These are phyloP conservation scores for Acacia acuminata DNA, from an alignment of 306 rosid genomes.

Conservation along the genomic window DNA sequence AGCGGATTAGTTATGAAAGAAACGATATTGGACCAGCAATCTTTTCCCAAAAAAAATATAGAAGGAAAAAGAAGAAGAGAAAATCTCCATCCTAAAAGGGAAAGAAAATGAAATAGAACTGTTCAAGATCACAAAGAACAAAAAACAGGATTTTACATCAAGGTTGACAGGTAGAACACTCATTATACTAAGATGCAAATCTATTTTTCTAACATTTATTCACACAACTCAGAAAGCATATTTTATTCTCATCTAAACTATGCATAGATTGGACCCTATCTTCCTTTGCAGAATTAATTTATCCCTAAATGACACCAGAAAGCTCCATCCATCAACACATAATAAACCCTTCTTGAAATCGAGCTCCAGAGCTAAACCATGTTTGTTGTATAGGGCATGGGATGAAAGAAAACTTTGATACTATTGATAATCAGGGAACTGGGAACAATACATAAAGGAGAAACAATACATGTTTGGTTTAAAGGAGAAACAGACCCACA, in stretches of 20 bases:
- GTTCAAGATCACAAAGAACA: slow-evolving; percentile 7
- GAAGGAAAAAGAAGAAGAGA: slow-evolving; percentile 6
- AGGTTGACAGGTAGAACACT: slow-evolving; percentile 26
- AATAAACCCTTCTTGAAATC: neutral
- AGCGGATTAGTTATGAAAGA: slow-evolving; percentile 19
- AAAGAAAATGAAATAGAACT: slow-evolving; percentile 14
- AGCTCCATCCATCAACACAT: slow-evolving; percentile 19
- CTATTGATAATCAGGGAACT: neutral
- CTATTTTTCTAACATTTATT: slow-evolving; percentile 19
- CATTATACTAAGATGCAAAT: neutral
- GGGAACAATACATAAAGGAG: slow-evolving; percentile 15
- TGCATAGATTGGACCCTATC: neutral
- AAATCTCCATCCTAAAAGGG: neutral
- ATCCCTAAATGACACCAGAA: slow-evolving; percentile 6
- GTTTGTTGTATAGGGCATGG: neutral
- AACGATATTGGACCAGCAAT: neutral
- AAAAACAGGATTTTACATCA: slow-evolving; percentile 6
- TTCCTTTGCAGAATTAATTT: slow-evolving; percentile 16
- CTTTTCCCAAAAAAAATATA: neutral
- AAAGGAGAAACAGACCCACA: neutral
- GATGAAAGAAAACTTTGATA: slow-evolving; percentile 5
- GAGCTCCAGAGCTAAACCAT: neutral
- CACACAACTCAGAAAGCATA: slow-evolving; percentile 6
- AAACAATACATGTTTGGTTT: no score
- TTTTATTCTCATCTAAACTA: neutral